Percentiles rank a stretch among this genome's conserved stretches.
Conservation (phyloP, 164 flowering plant genomes). For the Berberis thunbergii region DNA sequence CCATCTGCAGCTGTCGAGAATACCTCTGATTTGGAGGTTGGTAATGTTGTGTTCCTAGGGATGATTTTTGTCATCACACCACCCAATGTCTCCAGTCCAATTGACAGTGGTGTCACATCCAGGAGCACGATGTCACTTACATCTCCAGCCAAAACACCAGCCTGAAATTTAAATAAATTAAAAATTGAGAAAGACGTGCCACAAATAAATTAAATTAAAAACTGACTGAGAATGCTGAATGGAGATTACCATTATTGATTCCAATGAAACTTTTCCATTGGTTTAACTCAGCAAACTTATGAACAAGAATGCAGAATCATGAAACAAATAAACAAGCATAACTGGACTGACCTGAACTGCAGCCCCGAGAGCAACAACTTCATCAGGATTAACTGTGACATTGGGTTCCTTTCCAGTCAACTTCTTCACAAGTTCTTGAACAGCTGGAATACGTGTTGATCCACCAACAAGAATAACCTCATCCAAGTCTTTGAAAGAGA, state of each 20-base stretch:
- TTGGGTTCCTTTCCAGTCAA: constrained; percentile 27
- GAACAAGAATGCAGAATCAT: neutral
- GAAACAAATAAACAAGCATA: neutral
- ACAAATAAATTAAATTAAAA: no score
- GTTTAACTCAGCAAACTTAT: neutral
- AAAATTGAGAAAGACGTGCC: neutral
- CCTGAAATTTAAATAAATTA: constrained; percentile 24
- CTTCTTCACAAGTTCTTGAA: constrained; percentile 29
- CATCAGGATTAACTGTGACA: constrained; percentile 29
- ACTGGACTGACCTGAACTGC: constrained; percentile 62
- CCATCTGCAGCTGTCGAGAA: constrained; percentile 83
- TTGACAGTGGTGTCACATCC: constrained; percentile 59
- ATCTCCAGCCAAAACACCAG: constrained; percentile 73
- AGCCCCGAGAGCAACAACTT: constrained; percentile 69
- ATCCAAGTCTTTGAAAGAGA: constrained; percentile 50
- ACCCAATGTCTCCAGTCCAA: constrained; percentile 70
- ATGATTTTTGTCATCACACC: constrained; percentile 50
- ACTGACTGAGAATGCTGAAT: neutral
- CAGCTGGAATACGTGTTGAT: constrained; percentile 33
- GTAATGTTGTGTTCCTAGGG: constrained; percentile 65
- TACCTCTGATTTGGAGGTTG: constrained; percentile 76
- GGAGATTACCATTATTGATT: no score
- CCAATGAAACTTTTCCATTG: no score
- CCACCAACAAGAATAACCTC: constrained; percentile 34
- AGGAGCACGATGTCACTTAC: constrained; percentile 73